These are phyloP conservation scores for Mycena venus DNA, from an alignment of 768 basidiomycete species.

Conservation along the genomic window DNA sequence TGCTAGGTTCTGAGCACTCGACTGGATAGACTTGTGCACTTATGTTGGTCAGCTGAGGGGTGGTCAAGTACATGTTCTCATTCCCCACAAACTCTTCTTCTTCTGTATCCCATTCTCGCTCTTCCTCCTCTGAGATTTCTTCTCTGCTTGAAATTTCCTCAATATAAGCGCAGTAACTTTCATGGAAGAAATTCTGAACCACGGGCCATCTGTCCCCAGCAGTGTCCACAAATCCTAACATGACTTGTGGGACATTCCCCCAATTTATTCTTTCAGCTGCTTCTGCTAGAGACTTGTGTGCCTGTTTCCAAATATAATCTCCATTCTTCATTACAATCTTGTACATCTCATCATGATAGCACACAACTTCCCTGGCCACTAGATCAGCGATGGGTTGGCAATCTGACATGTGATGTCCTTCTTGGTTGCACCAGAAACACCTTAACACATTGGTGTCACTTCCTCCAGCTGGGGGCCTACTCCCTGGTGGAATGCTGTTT, in stretches of 20 bases:
- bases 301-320: neutral
- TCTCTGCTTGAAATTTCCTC: neutral
- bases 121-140: too few species aligned
- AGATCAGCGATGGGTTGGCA: neutral
- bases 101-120: too few species aligned
- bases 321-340: neutral
- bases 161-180: too few species aligned
- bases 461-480: neutral
- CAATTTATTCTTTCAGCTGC: neutral
- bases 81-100: too few species aligned
- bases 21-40: neutral
- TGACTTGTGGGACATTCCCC: neutral
- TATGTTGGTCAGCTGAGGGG: neutral
- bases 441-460: neutral
- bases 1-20: neutral
- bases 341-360: neutral
- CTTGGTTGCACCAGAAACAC: neutral
- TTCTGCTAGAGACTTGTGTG: neutral
- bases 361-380: neutral
- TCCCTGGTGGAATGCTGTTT: neutral
- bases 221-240: neutral
- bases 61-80: neutral
- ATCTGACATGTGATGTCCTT: neutral
- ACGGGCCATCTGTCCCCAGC: fast-evolving
- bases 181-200: neutral